phyloP scores from a whole-genome alignment of 2,329 filamentous ascomycete genomes.

The Aspergillus japonicus region DNA sequence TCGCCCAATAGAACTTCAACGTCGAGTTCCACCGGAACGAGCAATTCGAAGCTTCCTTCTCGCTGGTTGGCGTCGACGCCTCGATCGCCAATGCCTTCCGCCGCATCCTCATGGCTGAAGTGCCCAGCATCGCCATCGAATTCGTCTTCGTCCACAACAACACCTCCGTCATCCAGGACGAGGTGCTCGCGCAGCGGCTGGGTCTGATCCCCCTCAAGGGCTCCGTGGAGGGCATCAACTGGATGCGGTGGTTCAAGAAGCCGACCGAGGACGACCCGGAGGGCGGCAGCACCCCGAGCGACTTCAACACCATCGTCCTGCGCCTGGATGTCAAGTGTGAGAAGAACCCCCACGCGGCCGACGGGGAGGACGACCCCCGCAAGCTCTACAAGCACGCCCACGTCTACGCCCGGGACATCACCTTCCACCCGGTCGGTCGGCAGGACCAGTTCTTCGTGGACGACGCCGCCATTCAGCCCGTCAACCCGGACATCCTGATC shows the following conservation, averaged over 20 bases:
- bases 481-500: conserved; percentile 89
- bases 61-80: conserved; percentile 86
- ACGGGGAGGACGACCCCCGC: conserved; percentile 73
- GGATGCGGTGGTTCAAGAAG: conserved; percentile 79
- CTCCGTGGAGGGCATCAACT: conserved; percentile 72
- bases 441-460: conserved; percentile 68
- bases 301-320: conserved; percentile 85
- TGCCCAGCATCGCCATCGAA: conserved; percentile 92
- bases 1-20: conserved; percentile 57
- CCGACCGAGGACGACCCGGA: conserved; percentile 63
- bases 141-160: conserved; percentile 92
- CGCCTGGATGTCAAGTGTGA: conserved; percentile 76
- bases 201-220: conserved; percentile 89
- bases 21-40: conserved; percentile 84
- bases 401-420: conserved; percentile 75
- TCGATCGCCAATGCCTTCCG: conserved; percentile 96
- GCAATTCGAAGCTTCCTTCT: conserved; percentile 77
- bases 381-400: conserved; percentile 85
- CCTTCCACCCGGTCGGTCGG: conserved; percentile 72
- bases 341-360: conserved; percentile 69
- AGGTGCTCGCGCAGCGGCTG: conserved; percentile 86
- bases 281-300: conserved; percentile 53
- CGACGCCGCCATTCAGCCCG: conserved; percentile 67
- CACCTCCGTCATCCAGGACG: conserved; percentile 96
- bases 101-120: conserved; percentile 90